Percentiles rank a stretch among this genome's conserved stretches.
phyloP scores from a whole-genome alignment of 1,139 yeast genomes.

The Hansenula sp. region DNA sequence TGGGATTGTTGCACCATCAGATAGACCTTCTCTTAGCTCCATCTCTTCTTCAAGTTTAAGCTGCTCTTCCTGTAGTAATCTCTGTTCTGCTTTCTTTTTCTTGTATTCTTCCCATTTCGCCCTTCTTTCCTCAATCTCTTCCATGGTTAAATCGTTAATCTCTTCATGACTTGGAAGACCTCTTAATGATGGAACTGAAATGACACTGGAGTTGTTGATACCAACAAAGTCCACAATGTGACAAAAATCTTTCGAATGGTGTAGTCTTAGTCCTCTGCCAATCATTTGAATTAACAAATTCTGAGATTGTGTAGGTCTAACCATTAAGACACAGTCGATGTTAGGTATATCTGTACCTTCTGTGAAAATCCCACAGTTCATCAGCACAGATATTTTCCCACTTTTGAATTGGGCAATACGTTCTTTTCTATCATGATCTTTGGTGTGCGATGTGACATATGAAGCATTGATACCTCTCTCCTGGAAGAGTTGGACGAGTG shows the following conservation, averaged over 20 bases:
- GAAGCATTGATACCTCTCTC: slow-evolving; percentile 64
- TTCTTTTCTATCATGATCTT: slow-evolving; percentile 43
- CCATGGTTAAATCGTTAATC: slow-evolving; percentile 31
- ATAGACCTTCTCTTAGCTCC: slow-evolving; percentile 7
- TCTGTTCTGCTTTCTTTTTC: slow-evolving; percentile 2
- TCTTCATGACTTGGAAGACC: slow-evolving; percentile 37
- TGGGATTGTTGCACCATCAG: slow-evolving; percentile 7
- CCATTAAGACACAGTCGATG: slow-evolving; percentile 74
- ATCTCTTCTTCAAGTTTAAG: not conserved
- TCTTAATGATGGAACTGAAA: slow-evolving; percentile 56
- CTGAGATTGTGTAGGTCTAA: slow-evolving; percentile 77
- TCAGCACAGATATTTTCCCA: slow-evolving; percentile 65
- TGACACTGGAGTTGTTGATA: slow-evolving; percentile 51
- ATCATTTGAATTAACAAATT: slow-evolving; percentile 80
- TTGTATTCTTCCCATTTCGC: slow-evolving; percentile 8
- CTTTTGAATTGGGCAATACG: slow-evolving; percentile 54
- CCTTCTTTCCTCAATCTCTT: slow-evolving; percentile 27
- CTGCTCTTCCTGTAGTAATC: slow-evolving; percentile 2
- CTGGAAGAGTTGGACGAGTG: slow-evolving; percentile 51
- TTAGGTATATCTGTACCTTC: slow-evolving; percentile 96
- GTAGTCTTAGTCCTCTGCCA: slow-evolving; percentile 79
- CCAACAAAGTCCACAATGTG: slow-evolving; percentile 78
- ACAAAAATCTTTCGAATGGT: slow-evolving; percentile 59
- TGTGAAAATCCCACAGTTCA: slow-evolving; percentile 88
- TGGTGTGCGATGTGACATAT: slow-evolving; percentile 68